Base-by-base conservation (phyloP, 2,329 filamentous ascomycete species). In the Diplodia mutila region DNA sequence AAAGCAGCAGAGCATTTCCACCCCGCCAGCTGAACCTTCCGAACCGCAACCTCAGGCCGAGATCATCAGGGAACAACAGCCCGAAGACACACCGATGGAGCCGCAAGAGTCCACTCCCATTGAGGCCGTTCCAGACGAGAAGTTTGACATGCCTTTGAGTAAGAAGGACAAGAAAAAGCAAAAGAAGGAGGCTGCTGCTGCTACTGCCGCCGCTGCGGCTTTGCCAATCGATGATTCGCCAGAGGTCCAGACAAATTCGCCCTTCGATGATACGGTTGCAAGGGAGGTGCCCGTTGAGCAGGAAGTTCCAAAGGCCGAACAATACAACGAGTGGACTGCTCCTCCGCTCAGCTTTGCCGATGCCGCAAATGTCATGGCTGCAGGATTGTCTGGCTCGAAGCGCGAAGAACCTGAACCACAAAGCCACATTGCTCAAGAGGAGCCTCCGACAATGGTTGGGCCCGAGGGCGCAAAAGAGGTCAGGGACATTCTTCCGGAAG, bases 141-240 rank as follows among this genome's bases (percentile, higher is more conserved):
- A 48, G 25, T 63, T 63, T 54, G 55, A 25, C 55, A 46, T 53
- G 18, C 53, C 53, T 23, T n/a, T 48, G 48, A 51, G 27, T 67
- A 69, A 57, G 25, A 63, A 63, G 16, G 73, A 74, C 49, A 71
- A 73, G 68, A 71, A 70, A 61, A 61, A 61, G 63, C 32, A 57
- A 29, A 57, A 61, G 57, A 72, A 71, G 61, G 69, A 37, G n/a
- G 71, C 73, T 42, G 64, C 61, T 4, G 27, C 63, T 46, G 52
- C 69, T 48, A 9, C 69, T 16, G 55, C 55, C 49, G 51, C 69
- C 11, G 57, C 57, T 11, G 57, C 21, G 4, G 32, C 57, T 48
- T 42, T 39, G 11, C 25, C 16, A 12, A 12, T 49, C 1, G 27
- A 61, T 18, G 42, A 61, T 12, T 9, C 57, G 18, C 39, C 42